phyloP scores from a whole-genome alignment of 2,329 filamentous ascomycete species.

The Penicillium sp. region DNA sequence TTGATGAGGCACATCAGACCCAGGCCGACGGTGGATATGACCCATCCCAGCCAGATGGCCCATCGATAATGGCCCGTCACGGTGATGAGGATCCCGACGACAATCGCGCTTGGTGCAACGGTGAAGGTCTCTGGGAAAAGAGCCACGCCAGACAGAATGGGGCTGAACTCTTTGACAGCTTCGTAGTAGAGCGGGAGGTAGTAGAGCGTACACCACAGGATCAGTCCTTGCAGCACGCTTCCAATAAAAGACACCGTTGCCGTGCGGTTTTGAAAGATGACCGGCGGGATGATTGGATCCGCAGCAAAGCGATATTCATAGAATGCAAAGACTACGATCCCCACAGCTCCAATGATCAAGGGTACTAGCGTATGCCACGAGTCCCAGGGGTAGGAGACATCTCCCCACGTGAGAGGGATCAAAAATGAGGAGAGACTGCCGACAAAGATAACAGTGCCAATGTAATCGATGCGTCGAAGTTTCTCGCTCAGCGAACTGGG shows the following conservation, averaged over 20 bases:
- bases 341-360: conserved; percentile 54
- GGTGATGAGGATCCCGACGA: conserved; percentile 50
- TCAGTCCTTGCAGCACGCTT: conserved; percentile 56
- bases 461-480: conserved; percentile 59
- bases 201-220: conserved; percentile 53
- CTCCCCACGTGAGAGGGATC: conserved; percentile 63
- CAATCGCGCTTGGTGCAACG: conserved; percentile 59
- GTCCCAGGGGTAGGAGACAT: conserved; percentile 63
- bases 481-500: conserved; percentile 50
- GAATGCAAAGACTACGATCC: conserved; percentile 52
- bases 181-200: conserved; percentile 50
- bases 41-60: conserved; percentile 62
- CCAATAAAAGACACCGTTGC: conserved; percentile 51
- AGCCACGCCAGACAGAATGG: conserved; percentile 56
- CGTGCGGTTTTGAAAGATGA: conserved; percentile 48
- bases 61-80: conserved; percentile 59
- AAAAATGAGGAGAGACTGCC: conserved; percentile 58
- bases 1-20: conserved; percentile 47
- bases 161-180: conserved; percentile 52
- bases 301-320: conserved; percentile 54
- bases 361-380: conserved; percentile 63
- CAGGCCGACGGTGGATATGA: conserved; percentile 55
- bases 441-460: conserved; percentile 61
- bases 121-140: conserved; percentile 61
- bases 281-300: conserved; percentile 51